Evolutionary conservation across 371 early-diverging fungal species (phyloP).

Genomic region (Nematocida sp.): DNA sequence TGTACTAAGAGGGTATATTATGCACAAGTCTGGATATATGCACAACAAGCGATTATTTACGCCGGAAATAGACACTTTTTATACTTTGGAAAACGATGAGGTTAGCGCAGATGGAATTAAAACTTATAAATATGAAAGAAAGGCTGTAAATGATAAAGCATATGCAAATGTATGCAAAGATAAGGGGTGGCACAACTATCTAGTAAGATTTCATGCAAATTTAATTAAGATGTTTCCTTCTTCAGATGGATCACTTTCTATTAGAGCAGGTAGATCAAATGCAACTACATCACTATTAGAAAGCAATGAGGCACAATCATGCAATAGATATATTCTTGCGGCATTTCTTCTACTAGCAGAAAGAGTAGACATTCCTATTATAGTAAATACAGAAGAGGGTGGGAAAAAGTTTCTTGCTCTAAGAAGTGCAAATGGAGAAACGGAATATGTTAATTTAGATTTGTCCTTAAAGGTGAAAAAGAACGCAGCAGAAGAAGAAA

Average conservation of each 20-base stretch:
- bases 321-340: not conserved
- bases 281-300: not conserved
- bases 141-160: not conserved
- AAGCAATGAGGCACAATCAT: not conserved
- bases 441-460: not conserved
- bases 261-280: not conserved
- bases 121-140: not conserved
- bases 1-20: not conserved
- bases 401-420: not conserved
- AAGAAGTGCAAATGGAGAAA: not conserved
- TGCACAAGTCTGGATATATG: not conserved
- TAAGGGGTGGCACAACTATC: not conserved
- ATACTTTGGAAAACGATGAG: not conserved
- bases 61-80: not conserved
- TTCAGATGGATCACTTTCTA: not conserved
- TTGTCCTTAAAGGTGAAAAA: not conserved
- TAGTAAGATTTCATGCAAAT: not conserved
- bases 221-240: conserved; percentile 5
- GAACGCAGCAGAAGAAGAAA: not conserved
- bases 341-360: not conserved
- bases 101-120: not conserved
- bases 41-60: conserved; percentile 1
- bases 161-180: not conserved
- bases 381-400: not conserved
- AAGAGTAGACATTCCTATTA: not conserved